Percentiles rank a stretch among this genome's conserved stretches.
These are phyloP conservation scores for Hippophae tibetana DNA, from an alignment of 306 rosid species.

Conservation along the genomic window DNA sequence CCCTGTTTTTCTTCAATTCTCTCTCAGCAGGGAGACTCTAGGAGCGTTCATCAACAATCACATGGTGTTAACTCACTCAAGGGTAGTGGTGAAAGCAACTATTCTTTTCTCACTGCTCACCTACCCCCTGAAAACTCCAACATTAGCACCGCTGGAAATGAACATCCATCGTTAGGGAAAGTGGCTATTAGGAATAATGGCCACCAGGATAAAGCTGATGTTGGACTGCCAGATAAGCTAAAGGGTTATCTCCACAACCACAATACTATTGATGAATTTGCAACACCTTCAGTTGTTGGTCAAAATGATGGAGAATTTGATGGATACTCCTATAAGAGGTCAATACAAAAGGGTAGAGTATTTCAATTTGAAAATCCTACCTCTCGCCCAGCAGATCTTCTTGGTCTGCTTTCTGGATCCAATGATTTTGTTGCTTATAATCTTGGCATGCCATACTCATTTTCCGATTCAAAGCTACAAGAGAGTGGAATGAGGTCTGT, in stretches of 20 bases:
- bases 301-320: conserved; percentile 24
- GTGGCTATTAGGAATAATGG: conserved; percentile 22
- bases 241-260: conserved; percentile 21
- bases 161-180: conserved; percentile 23
- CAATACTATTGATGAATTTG: conserved; percentile 19
- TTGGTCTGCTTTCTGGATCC: conserved; percentile 25
- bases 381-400: conserved; percentile 23
- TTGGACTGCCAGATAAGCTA: conserved; percentile 18
- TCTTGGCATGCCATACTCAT: conserved; percentile 46
- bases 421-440: conserved; percentile 20
- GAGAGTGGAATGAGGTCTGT: conserved; percentile 47
- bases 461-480: conserved; percentile 61
- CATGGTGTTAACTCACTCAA: conserved; percentile 30
- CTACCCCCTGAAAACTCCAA: conserved; percentile 25
- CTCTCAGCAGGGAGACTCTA: conserved; percentile 31
- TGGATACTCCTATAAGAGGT: conserved; percentile 26
- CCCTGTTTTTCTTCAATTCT: conserved; percentile 33
- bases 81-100: conserved; percentile 34
- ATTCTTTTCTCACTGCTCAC: conserved; percentile 33
- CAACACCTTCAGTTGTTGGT: conserved; percentile 15
- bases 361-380: conserved; percentile 29
- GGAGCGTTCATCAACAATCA: conserved; percentile 30
- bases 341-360: conserved; percentile 28
- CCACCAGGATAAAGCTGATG: conserved; percentile 16
- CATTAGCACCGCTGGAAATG: conserved; percentile 8